These are phyloP conservation scores for Sedum album DNA, from an alignment of 164 flowering plant species.

Conservation along the genomic window DNA sequence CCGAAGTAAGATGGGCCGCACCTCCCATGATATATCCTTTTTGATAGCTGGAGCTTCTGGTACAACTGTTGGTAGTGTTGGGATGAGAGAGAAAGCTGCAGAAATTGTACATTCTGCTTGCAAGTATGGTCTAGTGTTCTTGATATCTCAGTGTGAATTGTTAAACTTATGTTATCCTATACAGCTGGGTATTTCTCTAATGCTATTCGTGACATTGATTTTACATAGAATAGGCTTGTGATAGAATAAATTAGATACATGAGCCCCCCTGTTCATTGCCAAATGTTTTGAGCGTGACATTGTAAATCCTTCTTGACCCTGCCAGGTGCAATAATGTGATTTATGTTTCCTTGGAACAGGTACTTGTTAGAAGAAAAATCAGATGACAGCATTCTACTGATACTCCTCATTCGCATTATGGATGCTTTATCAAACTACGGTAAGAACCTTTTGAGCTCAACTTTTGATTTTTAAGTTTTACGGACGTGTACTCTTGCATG, in stretches of 20 bases:
- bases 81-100: constrained; percentile 77
- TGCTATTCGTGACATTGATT: no score
- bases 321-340: constrained; percentile 10
- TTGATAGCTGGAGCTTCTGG: constrained; percentile 88
- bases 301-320: background rate
- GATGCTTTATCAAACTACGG: constrained; percentile 93
- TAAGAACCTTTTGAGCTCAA: constrained; percentile 21
- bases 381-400: constrained; percentile 90
- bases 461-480: background rate
- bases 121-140: constrained; percentile 43
- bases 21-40: constrained; percentile 30
- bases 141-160: background rate
- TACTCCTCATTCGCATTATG: constrained; percentile 79
- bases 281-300: background rate
- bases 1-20: constrained; percentile 34
- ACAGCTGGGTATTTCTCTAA: background rate
- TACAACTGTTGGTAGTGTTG: constrained; percentile 70
- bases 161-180: no score
- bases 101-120: constrained; percentile 67
- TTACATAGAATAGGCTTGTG: background rate
- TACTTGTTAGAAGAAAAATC: constrained; percentile 79
- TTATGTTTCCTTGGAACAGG: constrained; percentile 33
- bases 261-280: background rate
- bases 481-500: background rate
- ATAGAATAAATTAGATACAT: no score